Conservation (phyloP, 805 yeast species). For the Maudiozyma serrabonitensis region DNA sequence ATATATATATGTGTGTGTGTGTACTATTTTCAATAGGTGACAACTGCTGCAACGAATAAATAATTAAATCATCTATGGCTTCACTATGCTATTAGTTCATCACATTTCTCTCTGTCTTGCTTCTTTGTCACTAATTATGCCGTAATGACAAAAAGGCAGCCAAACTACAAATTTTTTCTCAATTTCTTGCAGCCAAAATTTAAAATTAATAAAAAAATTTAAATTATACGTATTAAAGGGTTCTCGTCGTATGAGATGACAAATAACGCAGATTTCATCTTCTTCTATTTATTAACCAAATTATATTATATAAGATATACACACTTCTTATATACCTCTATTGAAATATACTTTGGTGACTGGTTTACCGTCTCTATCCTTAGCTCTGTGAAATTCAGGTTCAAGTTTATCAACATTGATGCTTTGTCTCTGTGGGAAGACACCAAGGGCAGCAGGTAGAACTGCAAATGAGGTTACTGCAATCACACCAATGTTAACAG, state of each 20-base stretch:
- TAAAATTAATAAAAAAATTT: neutral
- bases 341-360: constrained; percentile 69
- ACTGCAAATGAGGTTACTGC: constrained; percentile 77
- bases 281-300: no score
- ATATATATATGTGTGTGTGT: no score
- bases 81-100: neutral
- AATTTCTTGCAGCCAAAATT: neutral
- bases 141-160: neutral
- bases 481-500: constrained; percentile 77
- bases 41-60: no score
- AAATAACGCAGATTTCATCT: no score
- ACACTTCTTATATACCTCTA: constrained; percentile 64
- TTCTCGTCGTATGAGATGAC: no score
- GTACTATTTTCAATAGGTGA: no score
- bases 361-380: constrained; percentile 49
- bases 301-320: no score
- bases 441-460: constrained; percentile 89
- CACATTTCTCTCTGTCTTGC: neutral
- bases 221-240: neutral
- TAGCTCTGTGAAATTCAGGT: constrained; percentile 47
- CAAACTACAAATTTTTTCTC: neutral
- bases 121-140: neutral
- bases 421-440: constrained; percentile 82
- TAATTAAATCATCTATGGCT: no score
- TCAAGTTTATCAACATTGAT: constrained; percentile 57